Base-by-base conservation (phyloP, 2,329 filamentous ascomycete species). In the Clarireedia paspali region DNA sequence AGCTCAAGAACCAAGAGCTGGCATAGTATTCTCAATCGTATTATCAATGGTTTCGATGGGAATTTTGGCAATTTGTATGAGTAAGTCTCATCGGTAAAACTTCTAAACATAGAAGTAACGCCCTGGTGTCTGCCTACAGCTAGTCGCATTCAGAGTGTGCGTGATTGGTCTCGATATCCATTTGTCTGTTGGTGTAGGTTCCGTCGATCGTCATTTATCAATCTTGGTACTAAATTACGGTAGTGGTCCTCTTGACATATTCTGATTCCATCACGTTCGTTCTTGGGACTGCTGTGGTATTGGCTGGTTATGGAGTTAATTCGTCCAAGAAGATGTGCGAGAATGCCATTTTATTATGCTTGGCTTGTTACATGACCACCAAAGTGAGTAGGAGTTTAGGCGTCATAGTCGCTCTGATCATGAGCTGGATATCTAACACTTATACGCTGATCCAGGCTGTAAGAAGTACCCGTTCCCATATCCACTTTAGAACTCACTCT, bases 161-260 rank as follows among this genome's bases (percentile, higher is more conserved):
- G 56, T 36, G 55, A 66, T 45, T 67, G 64, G 65, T 50, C 46
- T 14, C 53, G 47, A 50, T 57, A 65, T 27, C 64, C 65, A 24
- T 48, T 64, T 10, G 63, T 65, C 6, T 66, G 64, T 39, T 66
- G 65, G 64, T 34, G 64, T 66, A 55, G 57, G 63, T 62, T 27
- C n/a, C 5, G 26, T 4, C 5, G 7, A 24, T 9, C 42, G 4
- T 15, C 6, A 27, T n/a, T 5, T 4, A 12, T 17, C 9, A 15
- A 5, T 12, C 14, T 9, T 48, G 38, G 47, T 58, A 14, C 63
- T 38, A 6, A 15, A 7, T 12, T n/a, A 10, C 2, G 34, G 2
- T 27, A 85, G 82, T 85, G 49, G 75, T 85, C 48, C 71, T 85
- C 44, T 71, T 75, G 9, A 81, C 85, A 38, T 85, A 85, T 61